Base-by-base conservation (phyloP, 768 basidiomycete species). In the Coprinellus micaceus region DNA sequence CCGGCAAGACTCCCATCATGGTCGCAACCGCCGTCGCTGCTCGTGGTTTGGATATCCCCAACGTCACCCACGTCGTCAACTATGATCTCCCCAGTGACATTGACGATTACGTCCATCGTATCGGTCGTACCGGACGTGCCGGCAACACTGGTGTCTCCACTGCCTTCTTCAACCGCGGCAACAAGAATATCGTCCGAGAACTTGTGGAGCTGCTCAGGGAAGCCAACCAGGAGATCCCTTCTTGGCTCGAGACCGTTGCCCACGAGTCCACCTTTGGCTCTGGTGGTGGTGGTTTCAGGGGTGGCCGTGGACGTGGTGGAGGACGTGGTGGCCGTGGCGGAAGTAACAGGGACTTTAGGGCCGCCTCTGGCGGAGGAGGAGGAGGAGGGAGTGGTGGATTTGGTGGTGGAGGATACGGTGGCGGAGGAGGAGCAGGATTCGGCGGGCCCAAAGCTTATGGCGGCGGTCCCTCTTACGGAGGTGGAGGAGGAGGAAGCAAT, bases 21-120 rank as follows among this genome's bases (percentile, higher is more conserved):
- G 97, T 99, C 56, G 97, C 97, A 40, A 99, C 97, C 13, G 97
- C 97, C 51, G 97, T 99, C 55, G 97, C 97, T 30, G 97, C 97
- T 55, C 94, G 97, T 78, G 97, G 97, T 67, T 85, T 99, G 63
- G 97, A 99, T 74, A 98, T 99, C 64, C 97, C 97, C 60, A 97
- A 99, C 72, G 97, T 99, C 67, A 97, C 91, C 15, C 97, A 98
- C 70, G 97, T 99, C 67, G 81, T 98, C 78, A 96, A 98, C 72
- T 98, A 98, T 73, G 97, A 98, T 70, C 80, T 99, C 4, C 97
- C 97, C 12, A 89, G 89, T 58, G 97, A 98, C 74, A 95, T 99
- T 61, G 97, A 98, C 67, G 97, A 99, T 73, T 99, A 98, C 73
- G 95, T 98, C 45, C 95, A 98, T 70, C 94, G 94, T 66, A 96